phyloP scores from a whole-genome alignment of 2,329 filamentous ascomycete species.

The Thermothelomyces thermophilus region DNA sequence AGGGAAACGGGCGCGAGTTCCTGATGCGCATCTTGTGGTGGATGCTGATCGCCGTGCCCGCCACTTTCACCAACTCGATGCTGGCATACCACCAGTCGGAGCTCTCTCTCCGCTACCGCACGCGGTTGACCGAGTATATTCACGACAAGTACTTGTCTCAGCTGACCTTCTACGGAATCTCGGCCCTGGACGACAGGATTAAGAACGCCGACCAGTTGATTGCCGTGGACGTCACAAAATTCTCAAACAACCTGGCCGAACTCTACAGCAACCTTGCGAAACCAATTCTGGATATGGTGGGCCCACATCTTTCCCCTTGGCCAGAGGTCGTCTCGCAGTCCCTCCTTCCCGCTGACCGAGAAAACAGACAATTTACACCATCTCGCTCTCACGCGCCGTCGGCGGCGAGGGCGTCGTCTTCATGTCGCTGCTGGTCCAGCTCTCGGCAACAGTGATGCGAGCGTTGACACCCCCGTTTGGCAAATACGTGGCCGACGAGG shows the following conservation, averaged over 20 bases:
- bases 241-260: constrained; percentile 90
- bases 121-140: constrained; percentile 86
- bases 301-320: constrained; percentile 21
- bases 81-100: constrained; percentile 96
- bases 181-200: constrained; percentile 91
- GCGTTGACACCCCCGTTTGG: constrained; percentile 93
- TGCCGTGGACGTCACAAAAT: constrained; percentile 91
- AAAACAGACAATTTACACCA: constrained; percentile 77
- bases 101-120: constrained; percentile 85
- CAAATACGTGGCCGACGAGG: constrained; percentile 95
- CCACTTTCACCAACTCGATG: constrained; percentile 99
- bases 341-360: constrained; percentile 22
- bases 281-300: constrained; percentile 82
- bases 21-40: constrained; percentile 87
- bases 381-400: constrained; percentile 87
- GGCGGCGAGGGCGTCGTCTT: constrained; percentile 92
- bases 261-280: constrained; percentile 96
- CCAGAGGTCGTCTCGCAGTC: background rate
- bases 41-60: constrained; percentile 95
- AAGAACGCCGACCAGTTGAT: constrained; percentile 98
- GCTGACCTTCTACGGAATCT: constrained; percentile 95
- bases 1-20: constrained; percentile 87
- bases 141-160: constrained; percentile 96
- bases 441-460: constrained; percentile 89
- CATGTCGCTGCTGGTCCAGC: constrained; percentile 88